Evolutionary conservation across 2,329 filamentous ascomycete species (phyloP), one percentile per base, ranked within the genome.

Genomic region (Ophiostoma ulmi): DNA sequence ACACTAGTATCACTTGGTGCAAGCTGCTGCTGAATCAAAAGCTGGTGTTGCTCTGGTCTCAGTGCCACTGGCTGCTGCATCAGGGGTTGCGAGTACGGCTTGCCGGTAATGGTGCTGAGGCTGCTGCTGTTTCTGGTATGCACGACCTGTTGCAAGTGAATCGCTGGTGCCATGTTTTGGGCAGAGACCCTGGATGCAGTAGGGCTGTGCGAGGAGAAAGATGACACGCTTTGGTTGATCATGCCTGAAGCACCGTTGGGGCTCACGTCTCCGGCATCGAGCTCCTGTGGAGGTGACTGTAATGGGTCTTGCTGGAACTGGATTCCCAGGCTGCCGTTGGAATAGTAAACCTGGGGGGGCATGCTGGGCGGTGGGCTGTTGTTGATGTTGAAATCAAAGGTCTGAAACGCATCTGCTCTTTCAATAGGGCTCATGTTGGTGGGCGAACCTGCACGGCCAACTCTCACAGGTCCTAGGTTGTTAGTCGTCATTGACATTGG

Each of bases 181-280:
- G 77, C 73, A 14, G 75, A 75, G 5, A 75, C 73, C 69, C 73
- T 75, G 68, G 74, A 78, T 72, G 72, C 75, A 71, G 73, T 74
- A 6, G 73, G 73, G 58, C 73, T 75, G 73, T 75, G 77, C 48
- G 69, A 63, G 22, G 36, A 74, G 69, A 70, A 75, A 39, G 20
- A 73, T 44, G 63, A 76, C 44, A 70, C 73, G 22, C 72, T 68
- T 63, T 22, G 69, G 71, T 73, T 70, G 13, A 69, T 8, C n/a
- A 64, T 48, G 58, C 69, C 73, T 58, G 38, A 31, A 55, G 38
- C 65, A 39, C 69, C 68, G 63, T 52, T 26, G 35, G 69, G n/a
- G 70, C 44, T 67, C 20, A 22, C 44, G 7, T 8, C 66, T 41
- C 48, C 26, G 26, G 26, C 67, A 5, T 68, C 64, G 4, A 58